phyloP scores from a whole-genome alignment of 2,329 filamentous ascomycete genomes.

The Colletotrichum shisoi region DNA sequence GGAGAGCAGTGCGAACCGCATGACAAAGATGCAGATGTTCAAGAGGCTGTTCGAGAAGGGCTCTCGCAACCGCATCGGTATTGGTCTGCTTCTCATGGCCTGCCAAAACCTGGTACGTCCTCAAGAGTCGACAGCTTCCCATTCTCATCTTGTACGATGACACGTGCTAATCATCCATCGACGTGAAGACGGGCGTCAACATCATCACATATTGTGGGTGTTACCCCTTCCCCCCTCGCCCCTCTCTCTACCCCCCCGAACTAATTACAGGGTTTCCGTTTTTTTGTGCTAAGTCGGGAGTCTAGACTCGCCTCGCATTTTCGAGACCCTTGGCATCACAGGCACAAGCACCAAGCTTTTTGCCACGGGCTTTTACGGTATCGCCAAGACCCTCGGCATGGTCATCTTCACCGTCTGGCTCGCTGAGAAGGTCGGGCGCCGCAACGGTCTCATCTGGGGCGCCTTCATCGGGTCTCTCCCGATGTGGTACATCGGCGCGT shows the following conservation, averaged over 20 bases:
- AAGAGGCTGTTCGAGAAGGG: conserved; percentile 40
- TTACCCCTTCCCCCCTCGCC: too few species aligned
- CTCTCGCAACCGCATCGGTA: conserved; percentile 52
- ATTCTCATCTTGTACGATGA: neutral
- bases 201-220: conserved; percentile 12
- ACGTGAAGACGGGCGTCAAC: conserved; percentile 9
- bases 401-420: conserved; percentile 53
- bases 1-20: conserved; percentile 55
- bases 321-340: conserved; percentile 49
- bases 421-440: conserved; percentile 57
- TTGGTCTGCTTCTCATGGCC: conserved; percentile 57
- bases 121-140: too few species aligned
- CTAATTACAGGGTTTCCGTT: neutral
- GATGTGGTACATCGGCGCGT: conserved; percentile 50
- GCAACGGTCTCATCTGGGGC: conserved; percentile 56
- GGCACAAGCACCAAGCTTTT: conserved; percentile 48
- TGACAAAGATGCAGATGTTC: conserved; percentile 38
- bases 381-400: conserved; percentile 50
- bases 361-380: conserved; percentile 52
- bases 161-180: neutral
- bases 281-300: neutral
- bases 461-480: conserved; percentile 50
- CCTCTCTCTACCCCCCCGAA: too few species aligned
- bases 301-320: conserved; percentile 48
- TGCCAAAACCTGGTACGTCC: neutral